Percentiles rank a stretch among this genome's conserved stretches.
Evolutionary conservation across 495 filamentous ascomycete species (phyloP).

Genomic region (Penicillium tannophilum): DNA sequence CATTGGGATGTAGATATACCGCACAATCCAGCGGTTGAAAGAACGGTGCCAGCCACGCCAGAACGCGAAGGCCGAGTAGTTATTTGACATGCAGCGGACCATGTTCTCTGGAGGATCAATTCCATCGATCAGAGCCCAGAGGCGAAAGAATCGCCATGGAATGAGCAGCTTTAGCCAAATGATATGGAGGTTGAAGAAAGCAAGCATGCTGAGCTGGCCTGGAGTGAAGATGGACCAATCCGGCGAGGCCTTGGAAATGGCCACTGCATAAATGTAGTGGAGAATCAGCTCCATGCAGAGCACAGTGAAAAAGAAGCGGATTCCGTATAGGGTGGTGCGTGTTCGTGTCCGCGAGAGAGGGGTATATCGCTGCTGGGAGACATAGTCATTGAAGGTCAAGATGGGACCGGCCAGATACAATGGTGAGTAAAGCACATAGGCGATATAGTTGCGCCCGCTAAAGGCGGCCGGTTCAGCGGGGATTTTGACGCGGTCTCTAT

Average conservation of each 20-base stretch:
- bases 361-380: conserved; percentile 78
- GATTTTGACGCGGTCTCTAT: conserved; percentile 78
- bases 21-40: conserved; percentile 90
- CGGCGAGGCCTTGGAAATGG: conserved; percentile 81
- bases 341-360: conserved; percentile 63
- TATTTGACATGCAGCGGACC: conserved; percentile 94
- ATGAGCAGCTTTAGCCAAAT: conserved; percentile 98
- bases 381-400: conserved; percentile 97
- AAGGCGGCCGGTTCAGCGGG: conserved; percentile 73
- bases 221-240: conserved; percentile 84
- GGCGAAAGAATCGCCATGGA: conserved; percentile 95
- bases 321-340: conserved; percentile 75
- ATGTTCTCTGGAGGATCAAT: conserved; percentile 98
- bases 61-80: conserved; percentile 89
- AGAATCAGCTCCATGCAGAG: conserved; percentile 93
- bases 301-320: conserved; percentile 79
- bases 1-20: conserved; percentile 93
- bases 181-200: conserved; percentile 94
- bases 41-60: conserved; percentile 96
- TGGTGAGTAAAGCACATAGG: conserved; percentile 87
- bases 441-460: conserved; percentile 79
- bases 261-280: conserved; percentile 91
- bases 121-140: conserved; percentile 88
- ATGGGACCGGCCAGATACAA: conserved; percentile 93
- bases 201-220: conserved; percentile 85